A percentile compares a stretch with the other conserved stretches of the same genome.
Evolutionary conservation across 495 filamentous ascomycete genomes (phyloP).

Genomic region (Sabuloglossum arenarium): DNA sequence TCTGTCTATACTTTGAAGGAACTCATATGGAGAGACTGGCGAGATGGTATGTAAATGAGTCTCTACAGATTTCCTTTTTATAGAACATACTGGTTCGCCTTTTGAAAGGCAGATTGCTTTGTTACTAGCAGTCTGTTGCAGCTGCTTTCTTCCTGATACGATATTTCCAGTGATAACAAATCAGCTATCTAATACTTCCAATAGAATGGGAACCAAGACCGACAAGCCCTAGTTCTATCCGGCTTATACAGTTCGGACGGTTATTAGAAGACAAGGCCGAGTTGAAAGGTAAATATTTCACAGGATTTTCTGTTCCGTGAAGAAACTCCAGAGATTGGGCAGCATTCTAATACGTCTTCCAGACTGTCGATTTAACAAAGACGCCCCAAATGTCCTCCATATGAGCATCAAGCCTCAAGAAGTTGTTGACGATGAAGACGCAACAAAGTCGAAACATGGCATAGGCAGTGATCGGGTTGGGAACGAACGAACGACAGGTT

Average conservation of each 20-base stretch:
- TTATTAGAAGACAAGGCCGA: constrained; percentile 69
- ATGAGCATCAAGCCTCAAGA: constrained; percentile 87
- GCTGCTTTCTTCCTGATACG: not conserved
- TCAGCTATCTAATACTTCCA: not conserved
- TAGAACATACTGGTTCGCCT: not conserved
- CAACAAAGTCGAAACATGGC: constrained; percentile 48
- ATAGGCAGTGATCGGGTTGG: constrained; percentile 34
- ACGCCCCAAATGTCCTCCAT: constrained; percentile 62
- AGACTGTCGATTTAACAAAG: constrained; percentile 64
- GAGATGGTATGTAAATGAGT: constrained; percentile 27
- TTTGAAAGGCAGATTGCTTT: not conserved
- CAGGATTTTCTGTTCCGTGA: not conserved
- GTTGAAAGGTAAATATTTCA: constrained; percentile 36
- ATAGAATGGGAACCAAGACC: constrained; percentile 74
- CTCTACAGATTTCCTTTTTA: not conserved
- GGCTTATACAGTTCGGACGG: constrained; percentile 76
- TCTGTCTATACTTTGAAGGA: constrained; percentile 85
- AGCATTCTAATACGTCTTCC: constrained; percentile 9
- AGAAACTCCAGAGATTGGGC: constrained; percentile 3
- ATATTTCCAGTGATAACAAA: not conserved
- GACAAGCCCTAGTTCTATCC: constrained; percentile 61
- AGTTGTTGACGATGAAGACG: constrained; percentile 73
- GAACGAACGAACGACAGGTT: constrained; percentile 42
- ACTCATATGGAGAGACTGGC: constrained; percentile 76
- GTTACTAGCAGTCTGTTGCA: not conserved